Base-by-base conservation (phyloP, 441 rosid genomes). In the Pelargonium cotyledonis region DNA sequence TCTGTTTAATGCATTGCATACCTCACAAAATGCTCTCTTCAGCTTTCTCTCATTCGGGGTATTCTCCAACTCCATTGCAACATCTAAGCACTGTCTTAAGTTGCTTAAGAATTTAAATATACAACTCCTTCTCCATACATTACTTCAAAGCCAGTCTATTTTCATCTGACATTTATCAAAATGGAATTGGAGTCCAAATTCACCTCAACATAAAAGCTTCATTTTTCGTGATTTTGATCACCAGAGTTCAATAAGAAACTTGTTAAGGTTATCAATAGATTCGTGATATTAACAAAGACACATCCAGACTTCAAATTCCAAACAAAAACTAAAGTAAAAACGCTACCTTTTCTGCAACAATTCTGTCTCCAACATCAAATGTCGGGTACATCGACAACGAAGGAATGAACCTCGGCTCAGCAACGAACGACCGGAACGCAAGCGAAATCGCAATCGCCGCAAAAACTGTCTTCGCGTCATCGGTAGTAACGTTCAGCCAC, bases 331-430 rank as follows among this genome's bases (percentile, higher is more conserved):
- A 5, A 66, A n/a, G 11, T 31, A 23, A 18, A 73, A 19, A 18
- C 46, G 5, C 23, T 76, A 92, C 98, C 98, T 95, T 95, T 84
- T 95, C 97, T 10, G 97, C 96, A 71, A 92, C 89, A 67, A 95
- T 73, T 77, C 95, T 85, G 72, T 95, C 99, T 60, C 99, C 98
- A 21, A 90, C 97, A 80, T 51, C 57, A 12, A 12, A 51, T 1
- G 16, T 14, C 57, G 16, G 14, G n/a, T 51, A 51, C 15, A 95
- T 95, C 26, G 98, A 51, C 57, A 51, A n/a, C 15, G 57, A 51
- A n/a, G 15, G 15, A 51, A 55, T 95, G 74, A 79, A 95, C 81
- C 98, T 85, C 1, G 98, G 97, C 86, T 95, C 99, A 11, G 97
- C 98, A 61, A 92, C 80, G 65, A 95, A 89, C 58, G 86, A 63